phyloP scores from a whole-genome alignment of 2,329 filamentous ascomycete species.

The Mollisia scopiformis region DNA sequence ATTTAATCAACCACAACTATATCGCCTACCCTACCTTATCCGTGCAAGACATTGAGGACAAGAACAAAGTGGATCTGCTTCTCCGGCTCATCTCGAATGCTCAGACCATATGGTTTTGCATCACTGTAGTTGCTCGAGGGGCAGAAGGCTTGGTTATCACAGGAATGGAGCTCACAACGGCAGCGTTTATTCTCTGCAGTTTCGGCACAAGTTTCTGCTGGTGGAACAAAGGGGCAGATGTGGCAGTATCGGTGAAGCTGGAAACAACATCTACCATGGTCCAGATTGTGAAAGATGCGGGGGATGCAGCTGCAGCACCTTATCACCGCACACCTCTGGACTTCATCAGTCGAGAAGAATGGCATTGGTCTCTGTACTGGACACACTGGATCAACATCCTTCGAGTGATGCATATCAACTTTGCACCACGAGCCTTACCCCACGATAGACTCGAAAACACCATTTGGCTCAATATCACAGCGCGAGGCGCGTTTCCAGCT shows the following conservation, averaged over 20 bases:
- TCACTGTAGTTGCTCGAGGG: constrained; percentile 19
- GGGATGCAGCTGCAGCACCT: constrained; percentile 5
- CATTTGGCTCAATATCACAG: background rate
- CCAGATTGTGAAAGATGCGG: constrained; percentile 18
- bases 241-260: constrained; percentile 15
- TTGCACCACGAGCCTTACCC: constrained; percentile 6
- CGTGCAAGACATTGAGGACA: constrained; percentile 33
- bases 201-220: constrained; percentile 24
- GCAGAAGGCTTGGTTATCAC: constrained; percentile 24
- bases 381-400: constrained; percentile 25
- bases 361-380: constrained; percentile 20
- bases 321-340: constrained; percentile 40
- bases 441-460: constrained; percentile 18
- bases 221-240: constrained; percentile 26
- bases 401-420: constrained; percentile 12
- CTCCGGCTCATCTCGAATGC: constrained; percentile 26
- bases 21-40: constrained; percentile 34
- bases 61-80: constrained; percentile 38
- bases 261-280: constrained; percentile 19
- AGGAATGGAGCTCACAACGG: constrained; percentile 27
- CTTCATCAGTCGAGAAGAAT: constrained; percentile 33
- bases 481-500: background rate
- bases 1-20: constrained; percentile 34
- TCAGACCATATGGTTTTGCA: constrained; percentile 31
- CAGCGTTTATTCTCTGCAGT: constrained; percentile 23